These are phyloP conservation scores for Talaromyces ruber DNA, from an alignment of 495 filamentous ascomycete genomes.

Conservation along the genomic window DNA sequence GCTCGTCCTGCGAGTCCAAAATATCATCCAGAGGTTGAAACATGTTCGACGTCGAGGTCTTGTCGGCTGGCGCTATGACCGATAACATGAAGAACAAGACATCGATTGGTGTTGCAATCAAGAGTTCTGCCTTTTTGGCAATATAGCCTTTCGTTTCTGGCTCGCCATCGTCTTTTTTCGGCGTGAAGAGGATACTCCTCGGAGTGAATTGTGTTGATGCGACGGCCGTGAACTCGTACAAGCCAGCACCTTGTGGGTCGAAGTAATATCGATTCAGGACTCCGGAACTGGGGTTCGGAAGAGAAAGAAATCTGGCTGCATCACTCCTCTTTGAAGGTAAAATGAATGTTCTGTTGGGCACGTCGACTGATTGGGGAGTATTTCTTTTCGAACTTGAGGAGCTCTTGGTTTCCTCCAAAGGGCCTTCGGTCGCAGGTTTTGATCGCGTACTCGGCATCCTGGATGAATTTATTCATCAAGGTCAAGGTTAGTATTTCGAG, in stretches of 20 bases:
- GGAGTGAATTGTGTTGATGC: conserved; percentile 40
- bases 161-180: background rate
- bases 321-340: conserved; percentile 59
- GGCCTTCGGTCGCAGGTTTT: background rate
- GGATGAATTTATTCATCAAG: background rate
- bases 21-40: conserved; percentile 79
- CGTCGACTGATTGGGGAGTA: conserved; percentile 10
- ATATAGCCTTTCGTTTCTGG: conserved; percentile 32
- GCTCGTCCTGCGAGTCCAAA: conserved; percentile 54
- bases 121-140: conserved; percentile 57
- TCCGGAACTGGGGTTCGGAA: conserved; percentile 67
- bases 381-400: background rate
- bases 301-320: conserved; percentile 61
- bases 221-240: conserved; percentile 83
- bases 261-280: conserved; percentile 65
- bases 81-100: conserved; percentile 78
- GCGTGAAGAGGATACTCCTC: conserved; percentile 28
- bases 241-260: conserved; percentile 61
- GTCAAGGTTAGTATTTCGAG: no score
- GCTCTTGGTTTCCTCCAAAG: background rate
- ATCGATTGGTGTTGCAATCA: conserved; percentile 78
- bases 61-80: conserved; percentile 36
- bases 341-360: conserved; percentile 65
- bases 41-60: conserved; percentile 39
- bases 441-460: conserved; percentile 2